Evolutionary conservation across 176 grass and related monocot species (phyloP).

Genomic region (Cocos nucifera): DNA sequence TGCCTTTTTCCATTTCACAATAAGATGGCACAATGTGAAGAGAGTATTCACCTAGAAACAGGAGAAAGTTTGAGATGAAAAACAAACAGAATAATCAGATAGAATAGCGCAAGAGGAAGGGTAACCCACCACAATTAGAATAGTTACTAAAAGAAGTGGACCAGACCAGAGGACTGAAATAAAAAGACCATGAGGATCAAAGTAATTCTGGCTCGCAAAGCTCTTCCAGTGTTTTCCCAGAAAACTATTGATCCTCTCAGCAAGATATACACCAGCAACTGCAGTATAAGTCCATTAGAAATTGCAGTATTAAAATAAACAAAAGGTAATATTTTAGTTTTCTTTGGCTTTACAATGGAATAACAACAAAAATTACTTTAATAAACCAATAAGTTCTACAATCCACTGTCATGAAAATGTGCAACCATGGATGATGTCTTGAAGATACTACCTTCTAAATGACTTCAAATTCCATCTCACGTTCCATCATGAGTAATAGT

Average conservation of each 20-base stretch:
- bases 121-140: constrained; percentile 64
- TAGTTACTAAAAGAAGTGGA: constrained; percentile 56
- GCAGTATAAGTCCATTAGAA: not conserved
- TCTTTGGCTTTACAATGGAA: not conserved
- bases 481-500: no score
- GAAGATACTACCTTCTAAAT: no score
- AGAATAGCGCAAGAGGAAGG: not conserved
- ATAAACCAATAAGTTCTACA: no score
- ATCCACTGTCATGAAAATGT: no score
- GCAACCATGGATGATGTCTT: no score
- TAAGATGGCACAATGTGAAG: constrained; percentile 58
- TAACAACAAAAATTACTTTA: not conserved
- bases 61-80: not conserved
- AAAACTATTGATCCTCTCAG: constrained; percentile 67
- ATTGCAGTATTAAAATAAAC: not conserved
- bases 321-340: not conserved
- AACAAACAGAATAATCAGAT: not conserved
- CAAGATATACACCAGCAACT: constrained; percentile 86
- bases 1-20: constrained; percentile 76
- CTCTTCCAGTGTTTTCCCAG: constrained; percentile 70
- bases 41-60: constrained; percentile 67
- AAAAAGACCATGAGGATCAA: constrained; percentile 79
- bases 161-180: constrained; percentile 89
- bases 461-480: no score
- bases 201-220: constrained; percentile 89